Evolutionary conservation across 2,329 filamentous ascomycete genomes (phyloP).

Genomic region (Scedosporium apiospermum): DNA sequence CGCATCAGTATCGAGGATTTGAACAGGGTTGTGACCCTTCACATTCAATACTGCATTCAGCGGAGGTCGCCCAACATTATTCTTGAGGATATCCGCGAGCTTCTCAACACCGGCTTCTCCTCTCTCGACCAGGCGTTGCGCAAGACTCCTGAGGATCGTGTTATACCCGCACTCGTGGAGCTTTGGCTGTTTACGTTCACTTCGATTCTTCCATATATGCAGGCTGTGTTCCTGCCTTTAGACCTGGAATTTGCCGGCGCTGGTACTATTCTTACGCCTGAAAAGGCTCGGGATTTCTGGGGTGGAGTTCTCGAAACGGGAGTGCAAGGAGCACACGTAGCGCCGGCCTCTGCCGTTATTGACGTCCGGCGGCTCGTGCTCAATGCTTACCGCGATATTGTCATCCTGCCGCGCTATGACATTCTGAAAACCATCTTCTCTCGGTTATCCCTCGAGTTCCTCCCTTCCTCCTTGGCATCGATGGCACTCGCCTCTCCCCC

Average conservation of each 20-base stretch:
- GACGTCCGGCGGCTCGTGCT: conserved; percentile 87
- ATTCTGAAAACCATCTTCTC: conserved; percentile 84
- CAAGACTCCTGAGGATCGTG: conserved; percentile 69
- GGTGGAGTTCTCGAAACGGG: conserved; percentile 46
- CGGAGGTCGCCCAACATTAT: conserved; percentile 61
- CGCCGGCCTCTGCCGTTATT: conserved; percentile 45
- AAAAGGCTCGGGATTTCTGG: conserved; percentile 87
- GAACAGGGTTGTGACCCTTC: conserved; percentile 68
- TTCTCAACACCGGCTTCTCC: conserved; percentile 72
- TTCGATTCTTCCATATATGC: conserved; percentile 82
- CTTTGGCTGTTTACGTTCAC: conserved; percentile 93
- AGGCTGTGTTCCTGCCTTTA: conserved; percentile 86
- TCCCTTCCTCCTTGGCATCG: conserved; percentile 43
- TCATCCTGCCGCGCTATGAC: conserved; percentile 85
- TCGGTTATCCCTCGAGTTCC: conserved; percentile 73
- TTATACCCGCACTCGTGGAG: conserved; percentile 86
- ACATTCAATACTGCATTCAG: conserved; percentile 70
- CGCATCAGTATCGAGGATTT: conserved; percentile 76
- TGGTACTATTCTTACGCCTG: conserved; percentile 65
- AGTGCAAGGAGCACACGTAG: conserved; percentile 30
- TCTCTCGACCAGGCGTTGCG: conserved; percentile 78
- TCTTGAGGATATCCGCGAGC: conserved; percentile 66
- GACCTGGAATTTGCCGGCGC: conserved; percentile 87
- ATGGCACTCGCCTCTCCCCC: conserved; percentile 45
- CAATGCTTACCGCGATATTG: conserved; percentile 75